These are phyloP conservation scores for Metschnikowia aberdeeniae DNA, from an alignment of 805 yeast genomes.

Conservation along the genomic window DNA sequence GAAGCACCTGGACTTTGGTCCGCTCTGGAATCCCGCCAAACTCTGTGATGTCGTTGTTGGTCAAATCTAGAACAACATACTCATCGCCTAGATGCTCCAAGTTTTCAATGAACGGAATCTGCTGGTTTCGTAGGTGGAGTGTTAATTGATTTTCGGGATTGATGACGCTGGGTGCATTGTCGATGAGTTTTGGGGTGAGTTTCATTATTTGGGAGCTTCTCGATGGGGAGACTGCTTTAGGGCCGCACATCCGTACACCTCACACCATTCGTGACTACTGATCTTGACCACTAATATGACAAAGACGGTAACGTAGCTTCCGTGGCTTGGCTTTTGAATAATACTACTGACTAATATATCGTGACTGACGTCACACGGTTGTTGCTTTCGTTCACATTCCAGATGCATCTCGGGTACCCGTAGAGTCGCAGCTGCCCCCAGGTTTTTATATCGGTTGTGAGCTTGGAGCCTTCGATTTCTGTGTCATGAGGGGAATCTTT, in stretches of 20 bases:
- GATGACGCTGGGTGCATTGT: conserved; percentile 27
- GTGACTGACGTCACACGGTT: conserved; percentile 36
- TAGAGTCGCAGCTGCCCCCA: conserved; percentile 43
- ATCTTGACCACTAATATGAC: too few relatives aligned
- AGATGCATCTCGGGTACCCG: conserved; percentile 37
- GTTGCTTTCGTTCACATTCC: conserved; percentile 40
- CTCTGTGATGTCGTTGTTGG: conserved; percentile 65
- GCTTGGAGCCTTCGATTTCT: conserved; percentile 10
- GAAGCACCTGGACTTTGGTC: conserved; percentile 46
- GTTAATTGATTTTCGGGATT: conserved; percentile 36
- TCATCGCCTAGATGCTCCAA: conserved; percentile 28
- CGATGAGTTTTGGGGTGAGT: conserved; percentile 29
- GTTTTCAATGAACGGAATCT: conserved; percentile 34
- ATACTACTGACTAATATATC: conserved; percentile 21
- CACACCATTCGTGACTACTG: not conserved
- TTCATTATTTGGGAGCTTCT: conserved; percentile 24
- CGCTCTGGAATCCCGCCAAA: conserved; percentile 47
- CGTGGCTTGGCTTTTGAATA: too few relatives aligned
- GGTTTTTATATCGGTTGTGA: conserved; percentile 22
- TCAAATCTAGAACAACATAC: conserved; percentile 61
- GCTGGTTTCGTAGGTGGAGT: conserved; percentile 31
- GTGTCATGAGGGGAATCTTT: not conserved
- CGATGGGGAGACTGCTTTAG: not conserved
- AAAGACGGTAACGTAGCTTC: too few relatives aligned
- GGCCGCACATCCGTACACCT: conserved; percentile 1